Percentiles rank a stretch among this genome's conserved stretches.
phyloP scores from a whole-genome alignment of 2,329 filamentous ascomycete genomes.

The Arthrobotrys megalospora region DNA sequence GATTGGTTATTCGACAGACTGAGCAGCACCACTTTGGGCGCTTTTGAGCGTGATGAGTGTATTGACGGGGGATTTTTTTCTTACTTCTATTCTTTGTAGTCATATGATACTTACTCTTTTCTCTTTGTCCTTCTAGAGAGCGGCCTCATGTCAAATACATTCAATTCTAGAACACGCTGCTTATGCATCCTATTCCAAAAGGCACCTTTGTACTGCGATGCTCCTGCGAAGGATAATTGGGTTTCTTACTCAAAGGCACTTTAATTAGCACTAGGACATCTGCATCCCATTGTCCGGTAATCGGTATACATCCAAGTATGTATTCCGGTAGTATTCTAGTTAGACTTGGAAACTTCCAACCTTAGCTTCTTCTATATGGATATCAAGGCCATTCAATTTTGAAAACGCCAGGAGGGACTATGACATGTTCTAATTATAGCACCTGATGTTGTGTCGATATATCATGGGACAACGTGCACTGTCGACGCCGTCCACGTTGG shows the following conservation, averaged over 20 bases:
- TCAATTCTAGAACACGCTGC: not conserved
- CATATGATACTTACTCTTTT: not conserved
- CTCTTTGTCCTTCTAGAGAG: not conserved
- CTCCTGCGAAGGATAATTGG: no score
- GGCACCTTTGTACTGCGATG: no score
- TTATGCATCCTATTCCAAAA: no score
- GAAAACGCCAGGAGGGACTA: not conserved
- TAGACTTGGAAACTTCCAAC: no score
- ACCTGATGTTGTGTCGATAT: not conserved
- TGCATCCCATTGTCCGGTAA: no score
- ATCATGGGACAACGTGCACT: conserved; percentile 13
- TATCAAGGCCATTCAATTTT: not conserved
- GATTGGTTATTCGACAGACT: conserved; percentile 25
- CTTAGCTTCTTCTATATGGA: not conserved
- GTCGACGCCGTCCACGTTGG: conserved; percentile 17
- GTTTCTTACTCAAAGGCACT: no score
- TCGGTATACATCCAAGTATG: no score
- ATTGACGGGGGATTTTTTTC: not conserved
- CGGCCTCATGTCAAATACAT: not conserved
- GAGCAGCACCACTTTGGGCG: not conserved
- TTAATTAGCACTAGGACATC: no score
- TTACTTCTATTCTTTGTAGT: conserved; percentile 20
- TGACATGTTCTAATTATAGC: conserved; percentile 24
- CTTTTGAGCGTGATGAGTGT: not conserved
- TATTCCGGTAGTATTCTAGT: no score